phyloP scores from a whole-genome alignment of 306 rosid species.

The Carpinus fangiana region DNA sequence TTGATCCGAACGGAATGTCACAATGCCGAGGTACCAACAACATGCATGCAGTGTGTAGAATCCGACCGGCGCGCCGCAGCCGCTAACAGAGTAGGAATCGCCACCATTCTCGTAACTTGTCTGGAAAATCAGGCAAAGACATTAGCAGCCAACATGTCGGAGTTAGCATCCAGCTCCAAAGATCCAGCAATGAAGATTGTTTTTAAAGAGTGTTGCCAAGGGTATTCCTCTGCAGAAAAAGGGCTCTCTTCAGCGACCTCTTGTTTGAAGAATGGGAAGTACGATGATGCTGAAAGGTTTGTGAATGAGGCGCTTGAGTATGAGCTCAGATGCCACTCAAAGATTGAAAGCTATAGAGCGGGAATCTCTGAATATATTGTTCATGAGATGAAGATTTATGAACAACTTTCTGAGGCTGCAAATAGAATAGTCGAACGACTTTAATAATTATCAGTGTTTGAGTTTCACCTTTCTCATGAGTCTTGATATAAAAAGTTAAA shows the following conservation, averaged over 20 bases:
- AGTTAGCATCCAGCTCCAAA: background rate
- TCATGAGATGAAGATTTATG: slow-evolving; percentile 13
- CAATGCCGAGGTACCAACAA: slow-evolving; percentile 14
- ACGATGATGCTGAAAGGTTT: background rate
- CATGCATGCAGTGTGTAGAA: slow-evolving; percentile 23
- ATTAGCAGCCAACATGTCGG: slow-evolving; percentile 21
- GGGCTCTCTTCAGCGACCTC: background rate
- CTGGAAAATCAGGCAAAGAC: slow-evolving; percentile 6
- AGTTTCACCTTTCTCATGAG: background rate
- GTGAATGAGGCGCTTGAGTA: background rate
- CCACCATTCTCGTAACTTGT: slow-evolving; percentile 10
- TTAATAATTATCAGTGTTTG: background rate
- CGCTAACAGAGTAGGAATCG: slow-evolving; percentile 14
- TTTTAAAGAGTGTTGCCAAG: background rate
- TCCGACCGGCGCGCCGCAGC: background rate
- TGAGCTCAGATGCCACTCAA: background rate
- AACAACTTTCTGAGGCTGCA: slow-evolving; percentile 23
- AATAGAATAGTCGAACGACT: slow-evolving; percentile 25
- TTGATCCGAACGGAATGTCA: slow-evolving; percentile 21
- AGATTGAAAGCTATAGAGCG: background rate
- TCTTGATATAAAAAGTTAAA: background rate
- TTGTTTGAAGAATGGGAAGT: background rate
- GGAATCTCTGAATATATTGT: background rate
- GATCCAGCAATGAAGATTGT: background rate
- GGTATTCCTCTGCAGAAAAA: slow-evolving; percentile 6